Evolutionary conservation across 345 rosid genomes (phyloP).

Genomic region (Boechera divaricarpa): DNA sequence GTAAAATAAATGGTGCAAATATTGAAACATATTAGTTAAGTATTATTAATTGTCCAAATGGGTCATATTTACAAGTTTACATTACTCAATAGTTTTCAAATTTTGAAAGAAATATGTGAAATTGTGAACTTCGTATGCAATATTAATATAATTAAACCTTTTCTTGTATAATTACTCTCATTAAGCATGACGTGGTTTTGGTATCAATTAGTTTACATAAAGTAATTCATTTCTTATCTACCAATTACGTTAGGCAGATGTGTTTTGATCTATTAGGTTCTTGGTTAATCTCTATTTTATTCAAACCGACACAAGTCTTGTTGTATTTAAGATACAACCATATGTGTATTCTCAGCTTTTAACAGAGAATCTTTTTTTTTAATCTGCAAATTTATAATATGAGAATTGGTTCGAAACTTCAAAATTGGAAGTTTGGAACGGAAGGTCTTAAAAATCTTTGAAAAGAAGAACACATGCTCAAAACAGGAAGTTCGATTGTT

Average conservation of each 20-base stretch:
- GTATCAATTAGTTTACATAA: background rate
- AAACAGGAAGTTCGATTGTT: background rate
- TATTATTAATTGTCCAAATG: background rate
- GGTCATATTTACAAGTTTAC: background rate
- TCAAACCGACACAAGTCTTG: background rate
- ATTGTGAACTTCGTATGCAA: background rate
- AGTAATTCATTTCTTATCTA: background rate
- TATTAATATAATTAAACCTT: background rate
- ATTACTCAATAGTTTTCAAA: background rate
- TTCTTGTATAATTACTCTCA: background rate
- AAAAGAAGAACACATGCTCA: background rate
- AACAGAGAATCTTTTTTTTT: too few relatives aligned
- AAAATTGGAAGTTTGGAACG: background rate
- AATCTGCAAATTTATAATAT: background rate
- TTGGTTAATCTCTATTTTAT: slow-evolving; percentile 1
- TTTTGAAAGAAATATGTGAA: background rate
- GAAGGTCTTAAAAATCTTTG: slow-evolving; percentile 2
- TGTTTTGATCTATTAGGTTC: background rate
- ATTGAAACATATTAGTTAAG: slow-evolving; percentile 14
- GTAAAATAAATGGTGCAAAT: slow-evolving; percentile 16
- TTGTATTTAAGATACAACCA: background rate
- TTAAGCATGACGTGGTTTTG: background rate
- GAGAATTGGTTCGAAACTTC: too few relatives aligned
- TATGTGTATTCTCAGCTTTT: background rate
- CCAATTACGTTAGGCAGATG: background rate